Base-by-base conservation (phyloP, 805 yeast species). In the Suhomyces prunicola region DNA sequence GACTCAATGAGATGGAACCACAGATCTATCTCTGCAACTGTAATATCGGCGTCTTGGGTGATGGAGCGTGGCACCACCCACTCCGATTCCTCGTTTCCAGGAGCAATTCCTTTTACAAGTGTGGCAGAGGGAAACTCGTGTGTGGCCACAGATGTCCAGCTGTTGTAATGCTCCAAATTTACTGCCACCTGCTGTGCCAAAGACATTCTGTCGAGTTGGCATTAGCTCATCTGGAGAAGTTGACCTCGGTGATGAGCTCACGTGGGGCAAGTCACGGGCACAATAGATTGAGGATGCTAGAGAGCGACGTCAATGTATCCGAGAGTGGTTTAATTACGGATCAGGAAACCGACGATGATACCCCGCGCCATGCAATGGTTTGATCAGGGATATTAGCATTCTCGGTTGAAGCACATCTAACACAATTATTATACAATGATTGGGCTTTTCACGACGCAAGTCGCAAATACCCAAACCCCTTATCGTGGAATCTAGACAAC, bases 131-230 rank as follows among this genome's bases (percentile, higher is more conserved):
- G 54, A 10, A 22, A 26, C n/a, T 31, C 54, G 33, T 67, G 60
- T 5, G 52, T 52, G 22, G 57, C 46, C 8, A 79, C 79, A 3
- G 65, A 56, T 0, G 72, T 64, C 85, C 85, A 81, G 13, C 70
- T 62, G 52, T 71, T 69, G 52, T 77, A 74, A 54, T 79, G 75
- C 13, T 70, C 68, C n/a, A 81, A 67, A 58, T 80, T 78, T 26
- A 68, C 57, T 36, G 63, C 57, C 13, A 80, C 81, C 48, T 71
- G 73, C 17, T 69, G 65, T 0, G 63, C 66, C 35, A 69, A 51
- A 12, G 47, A 42, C 42, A 39, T 39, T 17, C n/a, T 5, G 15
- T 5, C 3, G 42, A 39, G 36, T n/a, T 33, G 9, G 1, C n/a
- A n/a, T 13, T 12, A 29, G 33, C 33, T 27, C 29, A 29, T 12